Base-by-base conservation (phyloP, 257 asterid species). In the Cordia subcordata region DNA sequence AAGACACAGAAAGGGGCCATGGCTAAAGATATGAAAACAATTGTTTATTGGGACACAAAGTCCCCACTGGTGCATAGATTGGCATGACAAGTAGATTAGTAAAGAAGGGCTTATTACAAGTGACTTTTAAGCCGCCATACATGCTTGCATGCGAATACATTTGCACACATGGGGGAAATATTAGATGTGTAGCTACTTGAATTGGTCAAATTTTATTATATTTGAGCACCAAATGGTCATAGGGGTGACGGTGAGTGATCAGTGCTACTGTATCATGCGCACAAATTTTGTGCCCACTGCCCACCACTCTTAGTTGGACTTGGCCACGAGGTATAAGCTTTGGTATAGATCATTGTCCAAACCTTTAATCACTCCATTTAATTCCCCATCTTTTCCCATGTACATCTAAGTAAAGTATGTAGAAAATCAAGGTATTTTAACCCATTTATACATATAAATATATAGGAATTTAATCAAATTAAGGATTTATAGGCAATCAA, bases 241-340 rank as follows among this genome's bases (percentile, higher is more conserved):
- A 63, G 66, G 79, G n/a, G n/a, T n/a, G n/a, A n/a, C n/a, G n/a
- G n/a, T n/a, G n/a, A n/a, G n/a, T n/a, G n/a, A n/a, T 74, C 80
- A 80, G 85, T 82, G 90, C 73, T n/a, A 74, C 83, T 82, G 88
- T 81, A 78, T 56, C 94, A 82, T 77, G 94, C 94, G 90, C 83
- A 77, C 65, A 70, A 65, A 62, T 21, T n/a, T 61, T 67, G 70
- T 68, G 81, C 65, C 45, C 45, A 81, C 62, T 39, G 73, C 79
- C 85, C 87, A 76, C 81, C 76, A 72, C 70, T 64, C 50, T 16
- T 53, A 20, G 10, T 62, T 60, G 60, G 52, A 70, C 16, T 63
- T 44, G 66, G 47, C 47, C 47, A 14, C 47, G 47, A 42, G 47
- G 47, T 14, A 10, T 42, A 42, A 11, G 47, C 47, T 42, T 27